Evolutionary conservation across 257 asterid genomes (phyloP), one percentile per base, ranked within the genome.

Genomic region (Solanum chmielewskii): DNA sequence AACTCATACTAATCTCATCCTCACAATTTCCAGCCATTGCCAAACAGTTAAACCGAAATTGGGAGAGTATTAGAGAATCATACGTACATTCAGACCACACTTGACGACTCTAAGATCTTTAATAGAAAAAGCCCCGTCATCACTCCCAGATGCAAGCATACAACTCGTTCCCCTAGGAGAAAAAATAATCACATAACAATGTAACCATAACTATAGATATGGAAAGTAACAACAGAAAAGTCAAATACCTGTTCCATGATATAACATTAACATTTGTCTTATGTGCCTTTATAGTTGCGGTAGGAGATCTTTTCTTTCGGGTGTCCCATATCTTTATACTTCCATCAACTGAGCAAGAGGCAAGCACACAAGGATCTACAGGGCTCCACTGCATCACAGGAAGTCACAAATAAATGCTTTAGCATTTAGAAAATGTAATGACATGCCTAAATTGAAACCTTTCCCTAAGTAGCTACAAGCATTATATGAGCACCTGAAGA

Each of bases 321-420:
- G 85, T 92, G 89, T 95, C 99, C 99, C 99, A 97, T 66, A 97
- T 93, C 9, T 93, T 95, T 86, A 97, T 90, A 87, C 52, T 92
- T 35, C 96, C 93, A 89, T 95, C 99, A 84, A 94, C 98, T n/a
- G 99, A 97, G 91, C 98, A 91, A 18, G 99, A 97, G 35, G 99
- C 99, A 74, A 97, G 94, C 14, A 94, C 95, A 85, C 21, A 83
- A 25, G 95, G 94, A 71, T 95, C 96, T 39, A 98, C 89, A n/a
- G 99, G 98, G 90, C 98, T 94, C 98, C 99, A 95, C 98, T 95
- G 94, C 87, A 91, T 41, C 87, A 37, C 64, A 76, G 88, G 35
- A 85, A 62, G 15, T 44, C 47, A 42, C 47, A 42, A 80, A 89
- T 39, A 82, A 47, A 44, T 33, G n/a, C 12, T 69, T 71, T 16